A percentile compares a stretch with the other conserved stretches of the same genome.
phyloP scores from a whole-genome alignment of 108 stramenopile species.

The Seminavis robusta region DNA sequence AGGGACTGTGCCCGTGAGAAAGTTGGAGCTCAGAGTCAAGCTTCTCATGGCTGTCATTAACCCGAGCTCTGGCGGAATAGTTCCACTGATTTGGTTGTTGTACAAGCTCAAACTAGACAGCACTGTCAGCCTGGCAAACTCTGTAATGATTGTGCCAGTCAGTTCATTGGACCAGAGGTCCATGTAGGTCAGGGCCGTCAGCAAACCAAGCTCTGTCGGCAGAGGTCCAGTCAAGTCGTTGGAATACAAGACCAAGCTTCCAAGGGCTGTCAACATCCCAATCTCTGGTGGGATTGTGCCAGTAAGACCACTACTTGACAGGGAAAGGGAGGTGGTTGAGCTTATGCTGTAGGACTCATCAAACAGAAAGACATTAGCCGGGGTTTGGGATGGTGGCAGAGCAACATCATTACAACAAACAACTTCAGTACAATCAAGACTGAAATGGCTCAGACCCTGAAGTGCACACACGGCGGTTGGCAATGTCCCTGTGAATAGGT shows the following conservation, averaged over 20 bases:
- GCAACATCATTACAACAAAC: too few species aligned
- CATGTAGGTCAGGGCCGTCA: conserved; percentile 38
- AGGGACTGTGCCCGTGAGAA: conserved; percentile 18
- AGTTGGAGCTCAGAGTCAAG: too few species aligned
- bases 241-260: conserved; percentile 39
- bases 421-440: not conserved
- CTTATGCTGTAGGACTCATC: too few species aligned
- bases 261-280: conserved; percentile 39
- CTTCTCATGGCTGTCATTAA: too few species aligned
- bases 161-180: conserved; percentile 47
- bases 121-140: conserved; percentile 28
- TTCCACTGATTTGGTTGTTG: conserved; percentile 59
- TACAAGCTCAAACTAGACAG: conserved; percentile 54
- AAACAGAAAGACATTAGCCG: too few species aligned
- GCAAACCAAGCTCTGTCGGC: conserved; percentile 63
- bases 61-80: too few species aligned
- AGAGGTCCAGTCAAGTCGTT: conserved; percentile 48
- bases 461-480: conserved; percentile 28
- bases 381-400: too few species aligned
- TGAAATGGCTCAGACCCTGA: conserved; percentile 12
- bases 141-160: conserved; percentile 33
- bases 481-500: not conserved
- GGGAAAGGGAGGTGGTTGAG: too few species aligned
- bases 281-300: conserved; percentile 56
- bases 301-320: conserved; percentile 35